These are phyloP conservation scores for Schizophyllum commune DNA, from an alignment of 1,284 basidiomycete genomes.

Conservation along the genomic window DNA sequence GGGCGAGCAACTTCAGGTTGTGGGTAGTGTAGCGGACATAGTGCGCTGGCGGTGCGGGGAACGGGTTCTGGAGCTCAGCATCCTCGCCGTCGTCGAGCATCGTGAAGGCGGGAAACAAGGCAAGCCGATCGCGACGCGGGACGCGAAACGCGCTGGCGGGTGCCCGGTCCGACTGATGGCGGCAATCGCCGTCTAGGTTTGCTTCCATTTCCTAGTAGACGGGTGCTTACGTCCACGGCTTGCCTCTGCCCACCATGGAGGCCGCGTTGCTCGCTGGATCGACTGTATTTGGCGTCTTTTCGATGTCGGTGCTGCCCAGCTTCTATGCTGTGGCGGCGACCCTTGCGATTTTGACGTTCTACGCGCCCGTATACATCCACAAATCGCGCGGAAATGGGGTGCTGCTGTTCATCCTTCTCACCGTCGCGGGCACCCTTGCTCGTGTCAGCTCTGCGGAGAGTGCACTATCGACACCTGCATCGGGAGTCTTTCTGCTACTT, in stretches of 20 bases:
- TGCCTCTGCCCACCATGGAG: background rate
- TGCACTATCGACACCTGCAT: constrained; percentile 46
- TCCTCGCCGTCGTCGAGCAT: constrained; percentile 47
- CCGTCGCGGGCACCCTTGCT: constrained; percentile 38
- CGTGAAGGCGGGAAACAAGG: background rate
- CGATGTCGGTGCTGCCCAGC: constrained; percentile 42
- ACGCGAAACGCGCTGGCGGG: background rate
- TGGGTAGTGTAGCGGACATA: constrained; percentile 64
- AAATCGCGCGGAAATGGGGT: constrained; percentile 25
- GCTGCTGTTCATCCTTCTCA: constrained; percentile 33
- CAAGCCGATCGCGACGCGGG: background rate
- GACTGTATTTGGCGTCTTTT: constrained; percentile 32
- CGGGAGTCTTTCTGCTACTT: constrained; percentile 40
- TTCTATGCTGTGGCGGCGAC: constrained; percentile 42
- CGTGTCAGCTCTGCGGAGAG: constrained; percentile 41
- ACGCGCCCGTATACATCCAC: constrained; percentile 33
- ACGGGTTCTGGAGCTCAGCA: constrained; percentile 70
- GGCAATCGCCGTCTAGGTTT: background rate
- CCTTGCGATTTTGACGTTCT: constrained; percentile 41
- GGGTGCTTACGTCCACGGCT: background rate
- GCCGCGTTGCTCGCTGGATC: constrained; percentile 6
- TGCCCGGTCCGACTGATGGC: background rate
- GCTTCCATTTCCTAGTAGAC: background rate
- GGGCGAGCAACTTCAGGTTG: constrained; percentile 55
- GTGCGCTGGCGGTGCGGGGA: constrained; percentile 75